Evolutionary conservation across 2,329 filamentous ascomycete genomes (phyloP).

Genomic region (Colletotrichum noveboracense): DNA sequence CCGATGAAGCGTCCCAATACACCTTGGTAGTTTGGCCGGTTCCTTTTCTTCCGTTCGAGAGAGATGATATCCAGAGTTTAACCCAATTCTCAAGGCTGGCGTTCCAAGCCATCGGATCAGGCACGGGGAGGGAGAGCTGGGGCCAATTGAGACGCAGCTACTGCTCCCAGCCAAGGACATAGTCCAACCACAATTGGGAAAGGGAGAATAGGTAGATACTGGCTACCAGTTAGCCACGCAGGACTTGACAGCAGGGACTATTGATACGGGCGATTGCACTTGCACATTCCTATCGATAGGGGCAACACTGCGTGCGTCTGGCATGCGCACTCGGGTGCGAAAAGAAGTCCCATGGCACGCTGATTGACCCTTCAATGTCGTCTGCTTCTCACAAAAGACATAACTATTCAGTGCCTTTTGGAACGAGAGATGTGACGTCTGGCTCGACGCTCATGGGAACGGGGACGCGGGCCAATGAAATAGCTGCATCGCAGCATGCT

Average conservation of each 20-base stretch:
- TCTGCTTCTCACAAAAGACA: neutral
- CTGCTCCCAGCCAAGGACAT: too few relatives aligned
- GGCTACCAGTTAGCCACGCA: neutral
- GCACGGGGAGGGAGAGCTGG: neutral
- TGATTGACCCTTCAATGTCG: neutral
- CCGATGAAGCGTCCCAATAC: neutral
- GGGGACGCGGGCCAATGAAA: neutral
- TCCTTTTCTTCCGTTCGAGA: neutral
- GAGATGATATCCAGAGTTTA: constrained; percentile 13
- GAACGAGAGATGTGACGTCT: neutral
- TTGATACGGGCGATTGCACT: neutral
- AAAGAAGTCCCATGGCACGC: neutral
- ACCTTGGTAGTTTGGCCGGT: neutral
- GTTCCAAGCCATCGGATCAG: neutral
- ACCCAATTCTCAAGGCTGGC: neutral
- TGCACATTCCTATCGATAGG: neutral
- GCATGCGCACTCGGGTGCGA: neutral
- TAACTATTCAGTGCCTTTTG: neutral
- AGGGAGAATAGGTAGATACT: neutral
- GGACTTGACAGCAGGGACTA: neutral
- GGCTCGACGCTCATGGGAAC: neutral
- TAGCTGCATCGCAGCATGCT: neutral
- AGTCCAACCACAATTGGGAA: neutral
- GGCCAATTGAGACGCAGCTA: neutral
- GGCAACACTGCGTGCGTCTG: neutral